phyloP scores from a whole-genome alignment of 2,329 filamentous ascomycete species.

The Lasiodiplodia citricola region DNA sequence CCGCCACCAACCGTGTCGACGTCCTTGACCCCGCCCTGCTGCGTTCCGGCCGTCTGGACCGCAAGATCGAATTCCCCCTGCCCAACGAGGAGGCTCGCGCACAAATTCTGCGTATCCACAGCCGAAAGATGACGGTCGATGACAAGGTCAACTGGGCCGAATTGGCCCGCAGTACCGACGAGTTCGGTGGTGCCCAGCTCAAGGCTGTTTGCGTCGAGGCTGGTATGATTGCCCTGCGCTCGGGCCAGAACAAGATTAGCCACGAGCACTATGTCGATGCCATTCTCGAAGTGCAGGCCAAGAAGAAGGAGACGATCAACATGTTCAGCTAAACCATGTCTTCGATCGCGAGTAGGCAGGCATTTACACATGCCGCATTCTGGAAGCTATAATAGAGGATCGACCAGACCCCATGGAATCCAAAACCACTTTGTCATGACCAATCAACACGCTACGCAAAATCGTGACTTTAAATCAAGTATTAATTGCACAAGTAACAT shows the following conservation, averaged over 20 bases:
- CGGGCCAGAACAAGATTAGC: slow-evolving; percentile 93
- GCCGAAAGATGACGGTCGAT: slow-evolving; percentile 96
- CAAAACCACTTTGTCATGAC: neutral
- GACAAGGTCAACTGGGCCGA: slow-evolving; percentile 94
- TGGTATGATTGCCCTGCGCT: slow-evolving; percentile 96
- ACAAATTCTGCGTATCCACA: slow-evolving; percentile 97
- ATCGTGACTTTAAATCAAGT: too few relatives aligned
- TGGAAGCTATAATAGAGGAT: slow-evolving; percentile 12
- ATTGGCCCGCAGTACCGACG: slow-evolving; percentile 93
- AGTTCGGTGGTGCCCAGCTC: slow-evolving; percentile 96
- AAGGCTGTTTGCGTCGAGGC: slow-evolving; percentile 99
- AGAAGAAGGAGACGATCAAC: slow-evolving; percentile 83
- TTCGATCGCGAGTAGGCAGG: neutral
- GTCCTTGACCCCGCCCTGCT: slow-evolving; percentile 91
- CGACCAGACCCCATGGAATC: slow-evolving; percentile 1
- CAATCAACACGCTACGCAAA: neutral
- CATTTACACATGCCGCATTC: slow-evolving; percentile 11
- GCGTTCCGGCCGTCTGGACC: slow-evolving; percentile 87
- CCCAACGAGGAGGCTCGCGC: slow-evolving; percentile 97
- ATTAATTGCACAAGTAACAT: too few relatives aligned
- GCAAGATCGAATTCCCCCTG: slow-evolving; percentile 97
- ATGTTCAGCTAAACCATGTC: slow-evolving; percentile 42
- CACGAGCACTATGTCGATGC: slow-evolving; percentile 99
- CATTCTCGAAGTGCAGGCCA: slow-evolving; percentile 90
- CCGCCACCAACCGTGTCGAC: slow-evolving; percentile 92